A percentile compares a stretch with the other conserved stretches of the same genome.
These are phyloP conservation scores for Geotrichum klebahnii DNA, from an alignment of 1,139 yeast genomes.

Conservation along the genomic window DNA sequence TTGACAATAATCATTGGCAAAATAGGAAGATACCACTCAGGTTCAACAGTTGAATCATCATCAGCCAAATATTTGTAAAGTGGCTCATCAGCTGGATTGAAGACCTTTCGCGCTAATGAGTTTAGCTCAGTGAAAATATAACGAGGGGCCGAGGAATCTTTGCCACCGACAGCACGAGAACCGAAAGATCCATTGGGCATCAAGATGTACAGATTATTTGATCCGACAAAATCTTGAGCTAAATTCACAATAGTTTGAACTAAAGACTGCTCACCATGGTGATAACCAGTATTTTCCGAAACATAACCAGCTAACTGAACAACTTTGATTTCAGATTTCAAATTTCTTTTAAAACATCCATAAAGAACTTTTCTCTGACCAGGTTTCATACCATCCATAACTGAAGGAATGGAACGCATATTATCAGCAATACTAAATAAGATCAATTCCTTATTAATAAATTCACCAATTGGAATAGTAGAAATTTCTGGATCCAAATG, in stretches of 20 bases:
- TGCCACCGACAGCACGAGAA: constrained; percentile 95
- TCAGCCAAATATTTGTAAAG: constrained; percentile 78
- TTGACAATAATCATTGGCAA: constrained; percentile 89
- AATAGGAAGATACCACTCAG: constrained; percentile 91
- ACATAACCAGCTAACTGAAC: constrained; percentile 89
- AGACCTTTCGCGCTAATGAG: constrained; percentile 68
- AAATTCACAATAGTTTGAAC: constrained; percentile 86
- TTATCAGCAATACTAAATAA: constrained; percentile 96
- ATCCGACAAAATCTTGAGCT: constrained; percentile 93
- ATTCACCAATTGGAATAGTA: constrained; percentile 85
- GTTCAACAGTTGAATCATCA: constrained; percentile 92
- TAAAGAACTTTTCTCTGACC: constrained; percentile 92
- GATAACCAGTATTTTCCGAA: constrained; percentile 86
- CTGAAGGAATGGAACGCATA: constrained; percentile 89
- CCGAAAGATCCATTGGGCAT: constrained; percentile 96
- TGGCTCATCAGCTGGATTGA: constrained; percentile 77
- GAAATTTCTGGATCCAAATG: constrained; percentile 76
- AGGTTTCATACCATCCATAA: constrained; percentile 93
- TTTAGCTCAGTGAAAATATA: constrained; percentile 86
- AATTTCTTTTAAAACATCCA: constrained; percentile 81
- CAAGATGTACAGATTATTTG: constrained; percentile 79
- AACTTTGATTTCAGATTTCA: constrained; percentile 76
- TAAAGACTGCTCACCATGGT: constrained; percentile 89
- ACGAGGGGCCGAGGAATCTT: constrained; percentile 98
- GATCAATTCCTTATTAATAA: constrained; percentile 91